Base-by-base conservation (phyloP, 2,329 filamentous ascomycete species). In the Magnaporthiopsis incrustans region DNA sequence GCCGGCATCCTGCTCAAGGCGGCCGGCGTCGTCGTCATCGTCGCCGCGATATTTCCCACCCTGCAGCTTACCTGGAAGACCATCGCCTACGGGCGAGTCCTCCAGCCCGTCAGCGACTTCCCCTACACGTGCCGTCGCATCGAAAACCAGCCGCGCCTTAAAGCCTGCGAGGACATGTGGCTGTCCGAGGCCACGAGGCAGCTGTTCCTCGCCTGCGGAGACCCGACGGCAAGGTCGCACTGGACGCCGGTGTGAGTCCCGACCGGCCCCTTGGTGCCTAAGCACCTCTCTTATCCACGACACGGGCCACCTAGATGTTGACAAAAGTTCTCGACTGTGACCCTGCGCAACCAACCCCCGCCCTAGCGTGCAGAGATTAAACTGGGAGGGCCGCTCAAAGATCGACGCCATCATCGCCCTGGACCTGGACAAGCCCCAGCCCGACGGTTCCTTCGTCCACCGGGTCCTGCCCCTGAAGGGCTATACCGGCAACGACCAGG, bases 101-200 rank as follows among this genome's bases (percentile, higher is more conserved):
- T 70, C 27, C 70, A 72, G 62, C 70, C 71, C 11, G 66, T 74
- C 22, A 64, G 65, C 58, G 67, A 71, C 56, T 74, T 73, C 57
- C 69, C 71, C 26, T 73, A 73, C 66, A 65, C 66, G 12, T 74
- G 72, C 60, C 72, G 68, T 2, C 68, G 72, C 33, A 69, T 74
- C 18, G 60, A 69, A 22, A 64, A 74, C 57, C 65, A 73, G 61
- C 65, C 67, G n/a, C 65, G 64, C 26, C 65, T 74, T 27, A 68
- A 72, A 57, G 69, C 69, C 3, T 74, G 72, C 67, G 72, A 74
- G 67, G 73, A 74, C 57, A 72, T 74, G 71, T 74, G 70, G 71
- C 62, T 74, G 1, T 73, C 70, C 18, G 70, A 73, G 62, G 35
- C 65, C 26, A 72, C 70, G n/a, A 67, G 72, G 15, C 68, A 71